Evolutionary conservation across 768 basidiomycete genomes (phyloP).

Genomic region (Scleroderma citrinum): DNA sequence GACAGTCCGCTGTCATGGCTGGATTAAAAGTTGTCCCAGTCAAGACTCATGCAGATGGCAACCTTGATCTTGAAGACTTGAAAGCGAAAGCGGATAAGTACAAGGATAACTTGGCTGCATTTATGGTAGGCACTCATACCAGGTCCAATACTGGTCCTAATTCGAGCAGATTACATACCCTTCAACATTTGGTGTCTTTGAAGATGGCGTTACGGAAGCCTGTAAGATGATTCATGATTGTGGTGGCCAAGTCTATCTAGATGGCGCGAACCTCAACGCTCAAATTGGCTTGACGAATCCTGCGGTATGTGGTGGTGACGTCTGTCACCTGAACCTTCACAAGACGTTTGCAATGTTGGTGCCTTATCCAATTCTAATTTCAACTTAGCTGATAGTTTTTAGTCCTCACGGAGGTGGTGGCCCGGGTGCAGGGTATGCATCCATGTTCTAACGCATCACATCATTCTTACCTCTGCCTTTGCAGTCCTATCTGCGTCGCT

Average conservation of each 20-base stretch:
- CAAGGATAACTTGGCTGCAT: slow-evolving; percentile 88
- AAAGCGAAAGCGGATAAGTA: slow-evolving; percentile 83
- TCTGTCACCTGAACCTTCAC: slow-evolving; percentile 97
- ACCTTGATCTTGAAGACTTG: slow-evolving; percentile 83
- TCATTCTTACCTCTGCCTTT: slow-evolving; percentile 2
- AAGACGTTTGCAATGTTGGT: slow-evolving; percentile 94
- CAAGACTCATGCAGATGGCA: slow-evolving; percentile 83
- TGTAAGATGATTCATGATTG: slow-evolving; percentile 91
- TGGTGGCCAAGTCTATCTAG: slow-evolving; percentile 96
- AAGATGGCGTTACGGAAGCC: slow-evolving; percentile 82
- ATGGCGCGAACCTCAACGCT: slow-evolving; percentile 91
- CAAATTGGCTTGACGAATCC: slow-evolving; percentile 92
- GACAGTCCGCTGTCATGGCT: slow-evolving; percentile 91
- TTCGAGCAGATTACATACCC: slow-evolving; percentile 81
- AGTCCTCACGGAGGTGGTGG: slow-evolving; percentile 98
- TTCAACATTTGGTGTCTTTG: slow-evolving; percentile 97
- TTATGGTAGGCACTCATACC: slow-evolving; percentile 62
- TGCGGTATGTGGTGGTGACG: slow-evolving; percentile 93
- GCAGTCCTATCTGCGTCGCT: slow-evolving; percentile 87
- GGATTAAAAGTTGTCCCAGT: slow-evolving; percentile 96
- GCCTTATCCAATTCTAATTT: neutral
- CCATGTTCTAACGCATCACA: neutral
- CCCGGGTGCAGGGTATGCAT: slow-evolving; percentile 81
- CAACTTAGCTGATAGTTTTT: neutral
- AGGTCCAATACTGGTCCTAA: slow-evolving; percentile 5